phyloP scores from a whole-genome alignment of 352 stramenopile genomes.

The Globisporangium canariense region DNA sequence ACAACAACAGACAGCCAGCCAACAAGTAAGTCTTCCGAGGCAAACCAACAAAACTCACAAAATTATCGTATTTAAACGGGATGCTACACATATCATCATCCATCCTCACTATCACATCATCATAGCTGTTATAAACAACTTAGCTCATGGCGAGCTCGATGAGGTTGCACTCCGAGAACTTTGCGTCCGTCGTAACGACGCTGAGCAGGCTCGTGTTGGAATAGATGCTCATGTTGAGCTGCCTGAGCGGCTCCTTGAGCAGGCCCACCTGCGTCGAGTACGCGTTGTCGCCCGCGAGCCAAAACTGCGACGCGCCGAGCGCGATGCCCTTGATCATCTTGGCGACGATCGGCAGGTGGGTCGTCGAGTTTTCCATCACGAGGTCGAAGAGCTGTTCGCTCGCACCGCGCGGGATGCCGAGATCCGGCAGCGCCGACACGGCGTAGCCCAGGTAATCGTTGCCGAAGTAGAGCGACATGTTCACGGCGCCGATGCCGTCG shows the following conservation, averaged over 20 bases:
- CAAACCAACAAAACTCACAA: not conserved
- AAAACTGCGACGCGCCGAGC: slow-evolving; percentile 39
- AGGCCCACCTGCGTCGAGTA: slow-evolving; percentile 20
- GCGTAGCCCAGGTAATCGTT: slow-evolving; percentile 63
- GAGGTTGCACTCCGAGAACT: slow-evolving; percentile 18
- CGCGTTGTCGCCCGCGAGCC: slow-evolving; percentile 36
- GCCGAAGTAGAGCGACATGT: slow-evolving; percentile 65
- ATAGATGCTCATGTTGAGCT: slow-evolving; percentile 32
- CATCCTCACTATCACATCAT: not conserved
- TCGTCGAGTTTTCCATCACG: slow-evolving; percentile 32
- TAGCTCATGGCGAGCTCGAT: slow-evolving; percentile 2
- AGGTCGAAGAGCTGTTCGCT: slow-evolving; percentile 48
- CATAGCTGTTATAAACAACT: not conserved
- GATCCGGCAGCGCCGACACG: slow-evolving; percentile 34
- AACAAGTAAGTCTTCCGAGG: too few species aligned
- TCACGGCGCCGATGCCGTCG: slow-evolving; percentile 50
- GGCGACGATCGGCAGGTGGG: slow-evolving; percentile 20
- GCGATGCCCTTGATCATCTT: slow-evolving; percentile 43
- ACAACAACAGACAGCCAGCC: not conserved
- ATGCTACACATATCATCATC: not conserved
- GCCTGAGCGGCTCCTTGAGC: slow-evolving; percentile 19
- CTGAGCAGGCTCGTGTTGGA: slow-evolving; percentile 18
- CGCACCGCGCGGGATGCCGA: slow-evolving; percentile 48
- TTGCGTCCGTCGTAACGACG: slow-evolving; percentile 22
- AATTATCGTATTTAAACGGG: not conserved